phyloP scores from a whole-genome alignment of 2,329 filamentous ascomycete species.

The Coniella lustricola region DNA sequence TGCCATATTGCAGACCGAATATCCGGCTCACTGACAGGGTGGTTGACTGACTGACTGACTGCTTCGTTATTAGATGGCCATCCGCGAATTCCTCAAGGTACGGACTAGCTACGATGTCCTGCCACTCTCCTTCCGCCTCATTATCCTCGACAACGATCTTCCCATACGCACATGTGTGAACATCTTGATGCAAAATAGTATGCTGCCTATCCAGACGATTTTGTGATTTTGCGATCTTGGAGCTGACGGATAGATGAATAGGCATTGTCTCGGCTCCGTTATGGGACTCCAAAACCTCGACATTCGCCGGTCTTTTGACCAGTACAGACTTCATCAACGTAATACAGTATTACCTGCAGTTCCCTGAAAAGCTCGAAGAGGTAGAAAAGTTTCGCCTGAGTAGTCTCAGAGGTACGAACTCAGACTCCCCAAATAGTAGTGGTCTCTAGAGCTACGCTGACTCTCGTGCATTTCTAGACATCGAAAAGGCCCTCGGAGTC shows the following conservation, averaged over 20 bases:
- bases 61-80: conserved; percentile 58
- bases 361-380: conserved; percentile 79
- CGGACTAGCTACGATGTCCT: conserved; percentile 97
- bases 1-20: not conserved
- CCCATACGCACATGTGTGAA: conserved; percentile 96
- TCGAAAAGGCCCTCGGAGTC: conserved; percentile 89
- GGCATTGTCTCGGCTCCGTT: conserved; percentile 95
- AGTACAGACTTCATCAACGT: conserved; percentile 98
- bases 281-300: conserved; percentile 90
- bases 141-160: conserved; percentile 89
- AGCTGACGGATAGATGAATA: conserved; percentile 29
- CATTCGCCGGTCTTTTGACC: conserved; percentile 88
- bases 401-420: conserved; percentile 70
- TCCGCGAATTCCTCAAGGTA: conserved; percentile 92
- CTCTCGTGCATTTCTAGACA: conserved; percentile 50
- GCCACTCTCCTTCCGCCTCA: conserved; percentile 89
- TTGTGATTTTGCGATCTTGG: not conserved
- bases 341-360: conserved; percentile 98
- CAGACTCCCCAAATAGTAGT: conserved; percentile 10
- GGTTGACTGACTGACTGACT: conserved; percentile 9
- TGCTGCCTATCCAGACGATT: conserved; percentile 15
- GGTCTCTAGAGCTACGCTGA: conserved; percentile 8
- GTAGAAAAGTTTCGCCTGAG: conserved; percentile 92
- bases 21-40: not conserved
- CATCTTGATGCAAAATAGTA: conserved; percentile 93